Percentiles rank a stretch among this genome's conserved stretches.
Evolutionary conservation across 352 stramenopile genomes (phyloP).

Genomic region (Pythium volutum): DNA sequence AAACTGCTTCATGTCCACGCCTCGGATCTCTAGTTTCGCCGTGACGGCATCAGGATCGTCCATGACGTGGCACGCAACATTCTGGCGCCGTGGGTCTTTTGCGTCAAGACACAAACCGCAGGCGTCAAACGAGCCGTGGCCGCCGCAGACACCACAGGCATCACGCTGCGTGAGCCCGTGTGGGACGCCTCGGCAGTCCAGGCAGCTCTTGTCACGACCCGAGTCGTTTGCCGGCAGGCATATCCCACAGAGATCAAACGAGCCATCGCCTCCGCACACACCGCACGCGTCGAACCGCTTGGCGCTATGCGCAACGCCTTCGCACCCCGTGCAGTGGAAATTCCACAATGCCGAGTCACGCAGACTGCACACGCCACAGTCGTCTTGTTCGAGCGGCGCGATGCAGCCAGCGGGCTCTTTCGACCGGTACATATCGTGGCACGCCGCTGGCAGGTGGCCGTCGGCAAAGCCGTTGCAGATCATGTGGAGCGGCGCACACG

Average conservation of each 20-base stretch:
- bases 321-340: conserved; percentile 25
- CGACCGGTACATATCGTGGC: conserved; percentile 24
- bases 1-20: conserved; percentile 23
- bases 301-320: conserved; percentile 27
- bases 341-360: conserved; percentile 25
- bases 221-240: conserved; percentile 27
- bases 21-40: conserved; percentile 24
- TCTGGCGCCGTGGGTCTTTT: conserved; percentile 30
- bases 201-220: conserved; percentile 22
- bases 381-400: conserved; percentile 22
- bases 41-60: conserved; percentile 31
- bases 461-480: conserved; percentile 28
- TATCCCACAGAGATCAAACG: conserved; percentile 29
- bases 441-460: conserved; percentile 13
- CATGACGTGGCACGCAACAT: conserved; percentile 27
- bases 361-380: conserved; percentile 26
- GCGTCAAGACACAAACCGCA: conserved; percentile 38
- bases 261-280: conserved; percentile 30
- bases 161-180: conserved; percentile 22
- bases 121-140: conserved; percentile 35
- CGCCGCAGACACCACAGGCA: conserved; percentile 30
- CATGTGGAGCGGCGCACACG: conserved; percentile 25
- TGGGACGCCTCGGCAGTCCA: conserved; percentile 32
- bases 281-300: conserved; percentile 29
- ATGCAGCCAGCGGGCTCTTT: conserved; percentile 1